These are phyloP conservation scores for Aegilops sharonensis DNA, from an alignment of 176 grass and related monocot genomes.

Conservation along the genomic window DNA sequence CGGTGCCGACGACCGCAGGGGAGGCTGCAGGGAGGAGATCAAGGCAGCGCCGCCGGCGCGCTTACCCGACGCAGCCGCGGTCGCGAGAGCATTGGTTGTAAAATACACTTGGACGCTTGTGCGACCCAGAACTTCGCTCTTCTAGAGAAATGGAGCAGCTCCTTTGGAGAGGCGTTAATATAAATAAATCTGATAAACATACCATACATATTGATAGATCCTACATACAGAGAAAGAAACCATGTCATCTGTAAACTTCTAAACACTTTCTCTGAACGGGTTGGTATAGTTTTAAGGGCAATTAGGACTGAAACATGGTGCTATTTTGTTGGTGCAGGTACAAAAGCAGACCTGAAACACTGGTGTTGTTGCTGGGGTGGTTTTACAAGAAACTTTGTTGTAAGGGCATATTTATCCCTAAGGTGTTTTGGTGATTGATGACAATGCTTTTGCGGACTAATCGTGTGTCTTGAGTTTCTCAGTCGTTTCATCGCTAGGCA, in stretches of 20 bases:
- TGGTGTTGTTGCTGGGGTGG: background rate
- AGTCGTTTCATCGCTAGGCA: too few species aligned
- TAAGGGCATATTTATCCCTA: too few species aligned
- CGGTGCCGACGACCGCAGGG: too few species aligned
- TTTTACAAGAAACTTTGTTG: background rate
- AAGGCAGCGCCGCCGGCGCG: too few species aligned
- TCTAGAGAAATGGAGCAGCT: background rate
- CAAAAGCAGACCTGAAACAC: background rate
- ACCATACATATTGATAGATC: background rate
- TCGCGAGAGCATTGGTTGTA: too few species aligned
- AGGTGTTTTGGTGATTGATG: too few species aligned
- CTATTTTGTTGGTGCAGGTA: slow-evolving; percentile 1
- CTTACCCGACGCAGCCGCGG: too few species aligned
- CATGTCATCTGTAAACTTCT: background rate
- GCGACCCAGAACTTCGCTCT: too few species aligned
- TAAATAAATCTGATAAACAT: background rate
- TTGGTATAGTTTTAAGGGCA: background rate
- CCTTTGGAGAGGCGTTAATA: background rate
- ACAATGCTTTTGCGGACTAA: too few species aligned
- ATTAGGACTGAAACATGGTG: background rate
- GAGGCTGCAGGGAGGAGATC: too few species aligned
- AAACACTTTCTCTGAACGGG: background rate
- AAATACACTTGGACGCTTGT: too few species aligned
- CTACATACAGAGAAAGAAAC: background rate
- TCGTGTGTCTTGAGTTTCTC: too few species aligned